These are phyloP conservation scores for Funneliformis geosporum DNA, from an alignment of 192 early-diverging fungal species.

Conservation along the genomic window DNA sequence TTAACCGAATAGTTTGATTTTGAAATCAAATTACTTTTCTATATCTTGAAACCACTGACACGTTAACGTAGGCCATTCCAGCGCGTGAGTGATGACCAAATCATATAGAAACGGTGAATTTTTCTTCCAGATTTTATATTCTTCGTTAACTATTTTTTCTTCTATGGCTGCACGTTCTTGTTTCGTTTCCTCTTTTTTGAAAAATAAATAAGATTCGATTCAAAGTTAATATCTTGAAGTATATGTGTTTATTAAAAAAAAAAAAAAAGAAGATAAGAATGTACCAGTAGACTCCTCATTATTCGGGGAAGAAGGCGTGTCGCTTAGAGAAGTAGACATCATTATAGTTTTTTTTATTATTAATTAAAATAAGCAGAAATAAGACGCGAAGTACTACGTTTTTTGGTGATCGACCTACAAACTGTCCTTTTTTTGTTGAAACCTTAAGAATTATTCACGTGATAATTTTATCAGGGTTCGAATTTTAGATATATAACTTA, in stretches of 20 bases:
- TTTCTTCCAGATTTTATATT: slow-evolving; percentile 99
- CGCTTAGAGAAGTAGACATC: slow-evolving; percentile 21
- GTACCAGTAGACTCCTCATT: slow-evolving; percentile 23
- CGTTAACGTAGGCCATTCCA: slow-evolving; percentile 98
- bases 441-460: no score
- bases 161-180: slow-evolving; percentile 40
- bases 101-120: slow-evolving; percentile 99
- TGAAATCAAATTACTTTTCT: slow-evolving; percentile 60
- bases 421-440: no score
- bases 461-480: no score
- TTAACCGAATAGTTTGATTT: background rate
- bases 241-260: background rate
- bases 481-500: no score
- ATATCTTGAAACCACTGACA: slow-evolving; percentile 97
- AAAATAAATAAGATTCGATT: background rate
- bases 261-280: background rate
- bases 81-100: slow-evolving; percentile 94
- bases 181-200: slow-evolving; percentile 26
- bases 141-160: slow-evolving; percentile 92
- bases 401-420: no score
- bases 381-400: no score
- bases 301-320: slow-evolving; percentile 19
- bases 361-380: no score
- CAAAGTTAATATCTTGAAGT: background rate
- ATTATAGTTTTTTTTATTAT: background rate